Evolutionary conservation across 1,284 basidiomycete genomes (phyloP).

Genomic region (Schizophyllum commune): DNA sequence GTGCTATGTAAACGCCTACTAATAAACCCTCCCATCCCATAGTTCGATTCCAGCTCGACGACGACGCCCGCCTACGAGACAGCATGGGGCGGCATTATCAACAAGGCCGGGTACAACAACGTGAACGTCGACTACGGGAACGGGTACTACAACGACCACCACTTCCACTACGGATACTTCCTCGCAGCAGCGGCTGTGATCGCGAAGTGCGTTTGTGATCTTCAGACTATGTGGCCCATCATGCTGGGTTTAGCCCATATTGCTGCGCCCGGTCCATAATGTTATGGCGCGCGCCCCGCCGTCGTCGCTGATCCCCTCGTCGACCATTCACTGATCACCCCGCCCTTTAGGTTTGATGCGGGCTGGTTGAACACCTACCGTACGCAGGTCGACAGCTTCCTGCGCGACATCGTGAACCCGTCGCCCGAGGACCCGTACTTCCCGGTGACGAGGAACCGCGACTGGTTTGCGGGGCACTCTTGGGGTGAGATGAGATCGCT

Average conservation of each 20-base stretch:
- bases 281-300: too few species aligned
- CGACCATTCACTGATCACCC: not conserved
- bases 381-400: conserved; percentile 19
- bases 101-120: conserved; percentile 22
- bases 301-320: not conserved
- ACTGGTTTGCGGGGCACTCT: conserved; percentile 29
- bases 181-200: conserved; percentile 24
- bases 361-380: conserved; percentile 19
- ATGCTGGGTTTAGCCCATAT: too few species aligned
- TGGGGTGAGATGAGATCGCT: conserved; percentile 21
- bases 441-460: conserved; percentile 23
- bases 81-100: conserved; percentile 28
- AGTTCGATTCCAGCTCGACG: conserved; percentile 19
- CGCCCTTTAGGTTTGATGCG: conserved; percentile 16
- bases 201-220: conserved; percentile 24
- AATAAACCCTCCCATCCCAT: not conserved
- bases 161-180: conserved; percentile 29
- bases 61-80: conserved; percentile 26
- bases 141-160: conserved; percentile 28
- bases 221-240: too few species aligned
- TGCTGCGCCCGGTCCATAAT: too few species aligned
- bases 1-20: not conserved
- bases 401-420: conserved; percentile 27
- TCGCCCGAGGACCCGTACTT: conserved; percentile 23
- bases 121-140: conserved; percentile 26